phyloP scores from a whole-genome alignment of 306 rosid genomes.

The Begonia masoniana region DNA sequence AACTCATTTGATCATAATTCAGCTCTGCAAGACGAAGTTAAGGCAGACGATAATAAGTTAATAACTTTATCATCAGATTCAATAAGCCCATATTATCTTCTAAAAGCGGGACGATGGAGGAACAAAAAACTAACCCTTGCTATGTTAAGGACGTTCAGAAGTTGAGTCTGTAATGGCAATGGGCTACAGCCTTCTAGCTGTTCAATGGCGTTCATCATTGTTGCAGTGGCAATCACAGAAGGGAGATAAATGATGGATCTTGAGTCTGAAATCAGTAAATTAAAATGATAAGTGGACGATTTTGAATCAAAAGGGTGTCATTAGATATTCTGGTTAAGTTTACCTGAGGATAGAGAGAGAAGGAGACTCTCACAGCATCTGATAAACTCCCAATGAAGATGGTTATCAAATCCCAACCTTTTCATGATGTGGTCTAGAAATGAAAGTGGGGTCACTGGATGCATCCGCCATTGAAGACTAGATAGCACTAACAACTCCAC shows the following conservation, averaged over 20 bases:
- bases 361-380: conserved; percentile 64
- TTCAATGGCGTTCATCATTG: conserved; percentile 69
- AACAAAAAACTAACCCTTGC: conserved; percentile 34
- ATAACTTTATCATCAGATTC: too few species aligned
- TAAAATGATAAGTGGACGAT: not conserved
- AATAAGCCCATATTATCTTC: too few species aligned
- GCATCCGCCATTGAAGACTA: conserved; percentile 85
- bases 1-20: too few species aligned
- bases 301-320: not conserved
- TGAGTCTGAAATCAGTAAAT: conserved; percentile 32
- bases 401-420: conserved; percentile 61
- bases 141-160: conserved; percentile 55
- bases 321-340: conserved; percentile 5
- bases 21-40: not conserved
- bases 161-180: conserved; percentile 48
- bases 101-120: not conserved
- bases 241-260: conserved; percentile 73
- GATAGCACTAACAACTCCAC: conserved; percentile 86
- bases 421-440: conserved; percentile 67
- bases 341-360: conserved; percentile 61
- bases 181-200: conserved; percentile 50
- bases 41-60: not conserved
- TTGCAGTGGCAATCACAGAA: conserved; percentile 83
- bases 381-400: conserved; percentile 61
- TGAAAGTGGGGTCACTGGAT: conserved; percentile 79